A percentile compares a stretch with the other conserved stretches of the same genome.
Evolutionary conservation across 306 rosid genomes (phyloP).

Genomic region (Cercis canadensis): DNA sequence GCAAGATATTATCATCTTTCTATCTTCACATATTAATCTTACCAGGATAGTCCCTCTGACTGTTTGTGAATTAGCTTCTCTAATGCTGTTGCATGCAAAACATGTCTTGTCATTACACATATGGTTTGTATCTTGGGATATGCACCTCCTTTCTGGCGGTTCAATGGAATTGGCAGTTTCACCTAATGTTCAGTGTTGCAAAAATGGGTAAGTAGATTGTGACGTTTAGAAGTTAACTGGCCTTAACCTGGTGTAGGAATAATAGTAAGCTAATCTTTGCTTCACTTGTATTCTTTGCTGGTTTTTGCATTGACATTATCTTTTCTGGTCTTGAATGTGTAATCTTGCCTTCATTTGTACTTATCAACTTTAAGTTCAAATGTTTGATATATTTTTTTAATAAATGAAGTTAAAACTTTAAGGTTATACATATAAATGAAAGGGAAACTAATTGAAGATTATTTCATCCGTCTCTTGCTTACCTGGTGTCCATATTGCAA

Average conservation of each 20-base stretch:
- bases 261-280: slow-evolving; percentile 25
- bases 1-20: slow-evolving; percentile 2
- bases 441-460: slow-evolving; percentile 24
- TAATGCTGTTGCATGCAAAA: slow-evolving; percentile 70
- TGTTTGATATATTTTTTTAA: no score
- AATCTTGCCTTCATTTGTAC: background rate
- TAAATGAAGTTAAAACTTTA: no score
- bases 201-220: slow-evolving; percentile 26
- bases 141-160: slow-evolving; percentile 72
- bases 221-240: slow-evolving; percentile 9
- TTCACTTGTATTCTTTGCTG: slow-evolving; percentile 14
- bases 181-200: slow-evolving; percentile 51
- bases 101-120: slow-evolving; percentile 73
- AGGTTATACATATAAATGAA: background rate
- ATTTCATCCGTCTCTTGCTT: slow-evolving; percentile 35
- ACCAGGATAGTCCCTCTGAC: slow-evolving; percentile 93
- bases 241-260: slow-evolving; percentile 27
- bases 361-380: background rate
- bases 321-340: slow-evolving; percentile 6
- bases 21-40: slow-evolving; percentile 34
- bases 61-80: slow-evolving; percentile 75
- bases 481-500: slow-evolving; percentile 99
- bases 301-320: slow-evolving; percentile 15
- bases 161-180: slow-evolving; percentile 76
- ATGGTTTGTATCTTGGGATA: slow-evolving; percentile 52